A percentile compares a stretch with the other conserved stretches of the same genome.
Evolutionary conservation across 2,329 filamentous ascomycete species (phyloP).

Genomic region (Fusarium mangiferae): DNA sequence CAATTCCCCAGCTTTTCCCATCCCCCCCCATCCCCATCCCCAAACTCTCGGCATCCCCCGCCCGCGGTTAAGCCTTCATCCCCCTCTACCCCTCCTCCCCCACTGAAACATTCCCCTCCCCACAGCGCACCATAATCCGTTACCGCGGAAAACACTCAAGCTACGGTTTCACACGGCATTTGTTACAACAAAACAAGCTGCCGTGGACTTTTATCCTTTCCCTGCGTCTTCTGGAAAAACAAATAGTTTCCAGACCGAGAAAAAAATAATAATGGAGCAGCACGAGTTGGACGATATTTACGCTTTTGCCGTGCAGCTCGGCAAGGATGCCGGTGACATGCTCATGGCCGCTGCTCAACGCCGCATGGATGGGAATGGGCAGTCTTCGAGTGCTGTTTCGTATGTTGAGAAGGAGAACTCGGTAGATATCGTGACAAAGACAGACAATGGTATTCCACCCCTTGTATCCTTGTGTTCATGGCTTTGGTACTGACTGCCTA

Average conservation of each 20-base stretch:
- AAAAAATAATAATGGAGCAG: slow-evolving; percentile 45
- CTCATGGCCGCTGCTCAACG: slow-evolving; percentile 68
- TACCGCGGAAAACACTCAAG: slow-evolving; percentile 8
- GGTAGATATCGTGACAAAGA: slow-evolving; percentile 82
- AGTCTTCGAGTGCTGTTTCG: slow-evolving; percentile 29
- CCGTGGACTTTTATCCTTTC: slow-evolving; percentile 1
- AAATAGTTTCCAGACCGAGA: neutral
- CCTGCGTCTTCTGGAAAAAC: slow-evolving; percentile 10
- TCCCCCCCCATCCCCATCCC: neutral
- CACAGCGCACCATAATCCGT: slow-evolving; percentile 36
- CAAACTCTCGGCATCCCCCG: slow-evolving; percentile 21
- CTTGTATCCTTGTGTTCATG: neutral
- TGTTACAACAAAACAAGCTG: slow-evolving; percentile 17
- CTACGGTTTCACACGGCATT: slow-evolving; percentile 36
- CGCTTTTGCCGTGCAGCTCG: slow-evolving; percentile 75
- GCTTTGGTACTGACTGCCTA: slow-evolving; percentile 45
- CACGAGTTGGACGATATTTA: slow-evolving; percentile 73
- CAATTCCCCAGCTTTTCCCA: slow-evolving; percentile 1
- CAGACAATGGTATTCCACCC: slow-evolving; percentile 69
- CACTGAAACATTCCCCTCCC: slow-evolving; percentile 3
- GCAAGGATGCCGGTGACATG: slow-evolving; percentile 74
- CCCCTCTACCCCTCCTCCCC: neutral
- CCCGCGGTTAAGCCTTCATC: slow-evolving; percentile 44
- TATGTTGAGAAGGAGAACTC: slow-evolving; percentile 75
- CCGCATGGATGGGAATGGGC: slow-evolving; percentile 40